A percentile compares a stretch with the other conserved stretches of the same genome.
Evolutionary conservation across 441 rosid species (phyloP).

Genomic region (Pelargonium fulgidum): DNA sequence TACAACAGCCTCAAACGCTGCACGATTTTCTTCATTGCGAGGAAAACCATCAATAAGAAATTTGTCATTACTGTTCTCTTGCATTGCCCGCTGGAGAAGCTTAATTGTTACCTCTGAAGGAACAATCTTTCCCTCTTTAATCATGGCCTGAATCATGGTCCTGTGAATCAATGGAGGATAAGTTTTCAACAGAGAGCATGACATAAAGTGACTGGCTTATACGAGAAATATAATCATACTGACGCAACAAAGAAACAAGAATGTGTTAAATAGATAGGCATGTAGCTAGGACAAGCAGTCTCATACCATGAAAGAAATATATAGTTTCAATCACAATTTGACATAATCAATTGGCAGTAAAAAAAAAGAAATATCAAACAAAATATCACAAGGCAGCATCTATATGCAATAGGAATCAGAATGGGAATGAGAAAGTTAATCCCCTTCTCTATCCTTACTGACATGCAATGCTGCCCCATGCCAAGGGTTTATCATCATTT

Average conservation of each 20-base stretch:
- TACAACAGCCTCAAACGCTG: slow-evolving; percentile 78
- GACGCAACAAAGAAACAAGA: neutral
- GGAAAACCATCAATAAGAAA: slow-evolving; percentile 93
- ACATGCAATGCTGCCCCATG: neutral
- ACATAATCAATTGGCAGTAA: neutral
- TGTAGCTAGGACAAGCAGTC: neutral
- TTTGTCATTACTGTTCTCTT: slow-evolving; percentile 60
- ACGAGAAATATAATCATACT: slow-evolving; percentile 1
- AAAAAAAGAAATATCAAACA: neutral
- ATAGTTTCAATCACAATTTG: neutral
- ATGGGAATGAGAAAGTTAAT: neutral
- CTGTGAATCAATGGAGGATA: slow-evolving; percentile 29
- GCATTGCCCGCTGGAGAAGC: slow-evolving; percentile 77
- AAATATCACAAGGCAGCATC: neutral
- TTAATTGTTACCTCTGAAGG: slow-evolving; percentile 87
- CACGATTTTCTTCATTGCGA: slow-evolving; percentile 83
- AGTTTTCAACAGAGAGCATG: too few species aligned
- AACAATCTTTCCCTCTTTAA: slow-evolving; percentile 79
- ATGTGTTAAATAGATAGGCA: neutral
- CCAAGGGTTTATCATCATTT: neutral
- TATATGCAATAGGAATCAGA: neutral
- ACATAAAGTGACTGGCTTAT: too few species aligned
- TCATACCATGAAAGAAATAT: neutral
- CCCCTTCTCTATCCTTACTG: neutral
- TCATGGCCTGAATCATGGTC: slow-evolving; percentile 79